A percentile compares a stretch with the other conserved stretches of the same genome.
Conservation (phyloP, 495 filamentous ascomycete genomes). For the Bacidia gigantensis region DNA sequence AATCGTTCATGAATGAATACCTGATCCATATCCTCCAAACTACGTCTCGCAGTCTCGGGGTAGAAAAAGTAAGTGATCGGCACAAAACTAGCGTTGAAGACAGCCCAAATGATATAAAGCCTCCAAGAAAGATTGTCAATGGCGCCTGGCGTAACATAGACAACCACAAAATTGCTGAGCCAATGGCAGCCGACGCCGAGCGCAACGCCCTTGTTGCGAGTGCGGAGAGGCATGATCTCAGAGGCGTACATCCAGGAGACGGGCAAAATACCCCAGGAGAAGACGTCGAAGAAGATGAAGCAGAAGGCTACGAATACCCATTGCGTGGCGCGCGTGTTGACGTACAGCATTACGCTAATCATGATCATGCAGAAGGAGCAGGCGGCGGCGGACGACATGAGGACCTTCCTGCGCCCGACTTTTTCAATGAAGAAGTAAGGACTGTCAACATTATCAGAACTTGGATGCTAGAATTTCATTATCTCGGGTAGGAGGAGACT, state of each 20-base stretch:
- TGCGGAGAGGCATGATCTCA: conserved; percentile 60
- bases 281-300: conserved; percentile 47
- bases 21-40: conserved; percentile 23
- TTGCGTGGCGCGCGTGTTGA: conserved; percentile 15
- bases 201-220: conserved; percentile 49
- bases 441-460: background rate
- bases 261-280: conserved; percentile 40
- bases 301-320: conserved; percentile 35
- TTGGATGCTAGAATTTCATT: background rate
- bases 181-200: conserved; percentile 33
- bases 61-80: conserved; percentile 50
- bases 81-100: conserved; percentile 33
- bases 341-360: conserved; percentile 30
- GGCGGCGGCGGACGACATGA: conserved; percentile 38
- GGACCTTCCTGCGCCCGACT: conserved; percentile 38
- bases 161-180: conserved; percentile 35
- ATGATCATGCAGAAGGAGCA: conserved; percentile 36
- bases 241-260: conserved; percentile 65
- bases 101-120: conserved; percentile 29
- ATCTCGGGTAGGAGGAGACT: background rate
- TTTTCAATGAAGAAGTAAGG: conserved; percentile 40
- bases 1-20: conserved; percentile 13
- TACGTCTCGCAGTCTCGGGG: conserved; percentile 32
- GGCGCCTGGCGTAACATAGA: conserved; percentile 34
- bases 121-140: conserved; percentile 25